A percentile compares a stretch with the other conserved stretches of the same genome.
phyloP scores from a whole-genome alignment of 164 flowering plant species.

The Malania oleifera region DNA sequence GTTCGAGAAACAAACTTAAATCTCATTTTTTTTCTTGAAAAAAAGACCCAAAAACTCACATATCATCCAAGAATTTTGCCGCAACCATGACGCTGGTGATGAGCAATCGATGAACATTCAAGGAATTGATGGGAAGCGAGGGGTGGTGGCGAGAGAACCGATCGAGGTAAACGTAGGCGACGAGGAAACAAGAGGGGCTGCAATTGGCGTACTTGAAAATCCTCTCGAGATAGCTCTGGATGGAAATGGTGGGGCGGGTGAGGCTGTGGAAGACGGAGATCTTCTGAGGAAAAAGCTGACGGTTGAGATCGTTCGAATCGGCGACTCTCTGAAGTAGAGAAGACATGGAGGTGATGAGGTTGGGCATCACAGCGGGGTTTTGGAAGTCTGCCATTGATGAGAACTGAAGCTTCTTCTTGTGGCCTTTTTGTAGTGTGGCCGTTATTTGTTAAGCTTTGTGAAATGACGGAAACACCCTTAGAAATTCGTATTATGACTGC shows the following conservation, averaged over 20 bases:
- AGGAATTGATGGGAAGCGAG: background rate
- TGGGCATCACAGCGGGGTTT: no score
- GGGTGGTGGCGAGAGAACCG: background rate
- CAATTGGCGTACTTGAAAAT: slow-evolving; percentile 7
- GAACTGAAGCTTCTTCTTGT: no score
- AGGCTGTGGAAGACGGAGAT: background rate
- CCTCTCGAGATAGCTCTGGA: slow-evolving; percentile 1
- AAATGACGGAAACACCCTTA: no score
- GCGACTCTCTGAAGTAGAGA: background rate
- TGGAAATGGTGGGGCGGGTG: background rate
- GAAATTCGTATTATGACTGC: no score
- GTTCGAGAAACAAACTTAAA: no score
- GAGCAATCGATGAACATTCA: slow-evolving; percentile 4
- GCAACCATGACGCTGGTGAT: slow-evolving; percentile 4
- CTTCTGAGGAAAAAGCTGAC: background rate
- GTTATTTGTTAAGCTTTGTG: no score
- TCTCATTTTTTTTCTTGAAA: no score
- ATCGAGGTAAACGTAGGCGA: slow-evolving; percentile 8
- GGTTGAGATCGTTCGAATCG: background rate
- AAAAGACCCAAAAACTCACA: no score
- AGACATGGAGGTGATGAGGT: background rate
- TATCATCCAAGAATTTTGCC: slow-evolving; percentile 3
- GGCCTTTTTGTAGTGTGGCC: no score
- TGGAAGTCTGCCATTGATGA: no score
- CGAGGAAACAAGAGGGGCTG: slow-evolving; percentile 3